Conservation (phyloP, 495 filamentous ascomycete genomes). For the Bacidia rubella region DNA sequence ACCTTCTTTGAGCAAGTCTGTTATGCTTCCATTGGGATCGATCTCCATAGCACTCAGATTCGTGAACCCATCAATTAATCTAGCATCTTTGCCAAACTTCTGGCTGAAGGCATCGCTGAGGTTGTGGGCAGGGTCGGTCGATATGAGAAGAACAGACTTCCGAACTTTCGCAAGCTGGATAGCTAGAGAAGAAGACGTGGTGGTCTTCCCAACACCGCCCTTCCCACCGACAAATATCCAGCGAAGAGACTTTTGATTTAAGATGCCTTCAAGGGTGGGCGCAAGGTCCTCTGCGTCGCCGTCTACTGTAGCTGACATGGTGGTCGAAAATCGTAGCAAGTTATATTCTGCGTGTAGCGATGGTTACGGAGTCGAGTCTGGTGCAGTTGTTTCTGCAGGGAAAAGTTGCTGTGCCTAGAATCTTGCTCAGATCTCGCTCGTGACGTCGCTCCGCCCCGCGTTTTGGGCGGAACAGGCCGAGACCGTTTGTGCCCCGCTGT, state of each 20-base stretch:
- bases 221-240: constrained; percentile 99
- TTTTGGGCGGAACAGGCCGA: too few relatives aligned
- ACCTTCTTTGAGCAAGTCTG: constrained; percentile 76
- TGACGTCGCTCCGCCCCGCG: too few relatives aligned
- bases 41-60: constrained; percentile 99
- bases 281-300: constrained; percentile 66
- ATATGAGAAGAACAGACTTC: constrained; percentile 91
- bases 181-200: constrained; percentile 91
- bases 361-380: too few relatives aligned
- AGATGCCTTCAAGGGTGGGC: constrained; percentile 83
- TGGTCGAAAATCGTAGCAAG: too few relatives aligned
- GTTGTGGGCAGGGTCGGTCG: constrained; percentile 97
- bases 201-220: constrained; percentile 98
- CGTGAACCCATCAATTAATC: constrained; percentile 76
- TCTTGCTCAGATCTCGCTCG: too few relatives aligned
- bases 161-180: constrained; percentile 96
- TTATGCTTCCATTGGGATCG: constrained; percentile 94
- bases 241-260: constrained; percentile 84
- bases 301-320: constrained; percentile 54
- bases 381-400: too few relatives aligned
- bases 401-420: too few relatives aligned
- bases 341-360: too few relatives aligned
- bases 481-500: too few relatives aligned
- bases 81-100: constrained; percentile 98
- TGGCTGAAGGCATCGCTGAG: constrained; percentile 95